Base-by-base conservation (phyloP, 1,139 yeast genomes). In the Geotrichum phurueaensis region DNA sequence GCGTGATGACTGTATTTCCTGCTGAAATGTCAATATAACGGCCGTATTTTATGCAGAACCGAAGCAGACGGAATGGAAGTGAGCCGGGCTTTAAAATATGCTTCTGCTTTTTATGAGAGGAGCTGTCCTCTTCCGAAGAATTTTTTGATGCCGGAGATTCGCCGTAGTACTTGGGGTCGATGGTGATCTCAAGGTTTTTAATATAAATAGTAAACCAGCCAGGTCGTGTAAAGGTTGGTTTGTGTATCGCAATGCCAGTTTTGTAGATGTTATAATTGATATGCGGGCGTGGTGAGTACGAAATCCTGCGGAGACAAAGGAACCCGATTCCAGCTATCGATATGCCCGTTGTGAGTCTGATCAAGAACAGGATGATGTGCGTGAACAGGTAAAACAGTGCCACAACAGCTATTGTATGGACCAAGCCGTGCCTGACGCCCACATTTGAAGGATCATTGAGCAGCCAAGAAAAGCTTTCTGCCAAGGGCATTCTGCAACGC, bases 311-410 rank as follows among this genome's bases (percentile, higher is more conserved):
- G n/a, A 77, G 64, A 36, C 76, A 73, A 61, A 77, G 66, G 65
- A 76, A 77, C 31, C 80, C 80, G n/a, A 77, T 65, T 27, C 80
- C 72, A 62, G 73, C 75, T 65, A 77, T 74, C 31, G 78, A 74
- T 47, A 77, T 66, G n/a, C 80, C 79, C 0, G 79, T 75, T 59
- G 75, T 67, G 23, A 76, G 68, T n/a, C 79, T 70, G 22, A 76
- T 64, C 36, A 75, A 63, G 18, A 78, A 78, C 56, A 76, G 72
- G n/a, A 74, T 53, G 57, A 74, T 69, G 51, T 75, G 73, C 27
- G 77, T 67, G 9, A 68, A 61, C 31, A 75, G 63, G 63, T 73
- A 75, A 20, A 71, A 55, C 3, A 70, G 53, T 22, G 69, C 65
- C 15, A 68, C 60, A 53, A 70, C 61, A 49, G 67, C 67, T 39